Base-by-base conservation (phyloP, 2,329 filamentous ascomycete genomes). In the Penicillium aurantiogriseum region DNA sequence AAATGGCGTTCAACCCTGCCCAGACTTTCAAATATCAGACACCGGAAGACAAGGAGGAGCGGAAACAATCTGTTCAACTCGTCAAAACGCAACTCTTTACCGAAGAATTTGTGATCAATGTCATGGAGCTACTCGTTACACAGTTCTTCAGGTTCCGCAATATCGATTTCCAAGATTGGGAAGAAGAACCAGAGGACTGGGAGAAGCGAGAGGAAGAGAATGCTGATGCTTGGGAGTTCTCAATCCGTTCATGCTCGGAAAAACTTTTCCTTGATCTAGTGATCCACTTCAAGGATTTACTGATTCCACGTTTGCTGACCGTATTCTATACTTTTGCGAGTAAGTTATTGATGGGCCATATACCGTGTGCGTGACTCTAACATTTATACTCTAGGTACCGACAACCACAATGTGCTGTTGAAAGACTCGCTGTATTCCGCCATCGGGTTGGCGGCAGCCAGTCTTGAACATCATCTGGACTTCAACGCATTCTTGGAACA, bases 381-480 rank as follows among this genome's bases (percentile, higher is more conserved):
- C 29, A 3, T 58, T 4, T 15, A 29, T 23, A 13, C 19, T 10
- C 17, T 54, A 83, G 81, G 74, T n/a, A 79, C 80, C 5, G 77
- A 84, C 11, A 86, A 86, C 59, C 80, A 81, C 42, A 87, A 94
- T 62, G 83, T 97, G 13, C 82, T 94, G 17, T 86, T 90, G 58
- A 97, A 97, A 71, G 94, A 99, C 71, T 93, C 93, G 0, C 87
- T 97, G 0, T 99, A 99, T 70, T 95, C 91, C 5, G 92, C 93
- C 11, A 88, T 99, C 77, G 92, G 93, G 3, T 81, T 97, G 50
- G 86, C 94, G 0, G 90, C 92, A 1, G 83, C 90, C 2, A 87
- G 92, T 39, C 79, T 97, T 17, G 82, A 88, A 58, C 79, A 87
- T 46, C 80, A 85, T 11, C 85, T 97, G 62, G 89, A 97, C 73